Evolutionary conservation across 192 early-diverging fungal genomes (phyloP), one percentile per base, ranked within the genome.

Genomic region (Rhizophagus clarus): DNA sequence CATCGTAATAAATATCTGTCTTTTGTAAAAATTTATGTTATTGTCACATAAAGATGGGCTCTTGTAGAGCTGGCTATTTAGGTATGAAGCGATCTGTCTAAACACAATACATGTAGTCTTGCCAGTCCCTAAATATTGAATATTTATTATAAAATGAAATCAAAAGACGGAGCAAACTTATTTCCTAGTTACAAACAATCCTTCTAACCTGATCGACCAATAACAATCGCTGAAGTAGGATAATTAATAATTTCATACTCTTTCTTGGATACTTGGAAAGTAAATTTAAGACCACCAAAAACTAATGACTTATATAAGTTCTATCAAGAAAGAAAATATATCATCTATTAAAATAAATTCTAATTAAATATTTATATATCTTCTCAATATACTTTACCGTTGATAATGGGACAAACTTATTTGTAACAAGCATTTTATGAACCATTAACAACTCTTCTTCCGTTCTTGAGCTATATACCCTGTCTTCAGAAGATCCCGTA

Each of bases 161-260:
- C 34, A 37, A 37, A n/a, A 26, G 9, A 31, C 4, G n/a, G n/a
- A n/a, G n/a, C n/a, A 37, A 22, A 40, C 9, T 12, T 31, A 64
- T n/a, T 34, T 32, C 7, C 8, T 37, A 72, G 6, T 40, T 26
- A 20, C n/a, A n/a, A n/a, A 29, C 34, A 9, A 3, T 12, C 42
- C 74, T 76, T 63, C 74, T 76, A 63, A 76, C 75, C 75, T 40
- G 75, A 76, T 76, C 75, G 60, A 63, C 75, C 75, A 63, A 76
- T 34, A 4, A 76, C 28, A 22, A 76, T 76, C 14, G 75, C 37
- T 40, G 75, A 76, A 12, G 75, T 64, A 47, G 61, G 75, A 32
- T 45, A 15, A 17, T 40, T 61, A n/a, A 76, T 76, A 22, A 76
- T 76, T 42, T 76, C 61, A 10, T 76, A 76, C n/a, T 76, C 75